Conservation (phyloP, 1,139 yeast genomes). For the Williopsis jadinii region DNA sequence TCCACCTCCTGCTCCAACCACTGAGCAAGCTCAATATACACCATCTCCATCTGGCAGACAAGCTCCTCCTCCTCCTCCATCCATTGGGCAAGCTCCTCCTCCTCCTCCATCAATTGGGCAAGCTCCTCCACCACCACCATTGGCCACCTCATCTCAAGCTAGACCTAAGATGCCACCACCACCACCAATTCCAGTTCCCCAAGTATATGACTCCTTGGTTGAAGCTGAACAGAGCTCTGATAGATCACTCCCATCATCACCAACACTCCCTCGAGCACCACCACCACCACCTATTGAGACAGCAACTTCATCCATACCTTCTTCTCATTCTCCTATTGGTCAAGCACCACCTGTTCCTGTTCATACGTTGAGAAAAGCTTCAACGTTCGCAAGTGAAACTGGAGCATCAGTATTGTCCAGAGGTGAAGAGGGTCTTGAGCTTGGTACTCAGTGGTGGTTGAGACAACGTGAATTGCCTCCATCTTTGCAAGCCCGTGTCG, state of each 20-base stretch:
- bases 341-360: conserved; percentile 5
- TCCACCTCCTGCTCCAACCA: conserved; percentile 15
- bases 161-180: conserved; percentile 9
- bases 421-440: conserved; percentile 10
- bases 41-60: conserved; percentile 2
- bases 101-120: conserved; percentile 16
- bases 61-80: conserved; percentile 6
- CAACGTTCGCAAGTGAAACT: conserved; percentile 4
- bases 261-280: background rate
- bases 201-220: background rate
- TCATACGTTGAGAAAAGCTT: conserved; percentile 1
- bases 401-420: conserved; percentile 19
- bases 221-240: background rate
- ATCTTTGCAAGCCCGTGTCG: conserved; percentile 35
- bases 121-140: conserved; percentile 17
- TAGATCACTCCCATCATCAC: background rate
- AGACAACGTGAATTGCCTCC: conserved; percentile 50
- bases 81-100: background rate
- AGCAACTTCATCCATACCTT: conserved; percentile 15
- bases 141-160: conserved; percentile 4
- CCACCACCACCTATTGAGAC: conserved; percentile 9
- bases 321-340: conserved; percentile 8
- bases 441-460: conserved; percentile 58
- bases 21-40: conserved; percentile 7
- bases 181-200: conserved; percentile 10